These are phyloP conservation scores for Fusarium proliferatum DNA, from an alignment of 2,329 filamentous ascomycete genomes.

Conservation along the genomic window DNA sequence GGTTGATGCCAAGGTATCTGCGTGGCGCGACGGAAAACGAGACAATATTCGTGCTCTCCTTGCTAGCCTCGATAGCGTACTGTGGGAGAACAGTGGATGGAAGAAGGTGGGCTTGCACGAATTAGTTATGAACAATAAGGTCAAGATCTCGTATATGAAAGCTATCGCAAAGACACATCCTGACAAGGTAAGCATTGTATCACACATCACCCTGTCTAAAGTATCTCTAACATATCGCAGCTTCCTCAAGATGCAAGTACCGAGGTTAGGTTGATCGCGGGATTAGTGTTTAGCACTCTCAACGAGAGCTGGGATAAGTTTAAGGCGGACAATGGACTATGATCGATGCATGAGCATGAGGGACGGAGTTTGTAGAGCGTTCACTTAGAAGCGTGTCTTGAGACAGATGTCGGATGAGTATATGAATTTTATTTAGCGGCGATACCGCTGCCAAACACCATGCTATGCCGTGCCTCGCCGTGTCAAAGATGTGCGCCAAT, in stretches of 20 bases:
- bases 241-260: conserved; percentile 72
- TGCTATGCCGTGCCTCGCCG: conserved; percentile 36
- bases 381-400: conserved; percentile 37
- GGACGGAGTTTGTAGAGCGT: conserved; percentile 44
- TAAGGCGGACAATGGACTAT: conserved; percentile 75
- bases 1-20: conserved; percentile 80
- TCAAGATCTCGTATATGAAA: conserved; percentile 99
- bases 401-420: conserved; percentile 24
- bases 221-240: conserved; percentile 51
- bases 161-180: conserved; percentile 98
- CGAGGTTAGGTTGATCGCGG: conserved; percentile 74
- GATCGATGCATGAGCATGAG: conserved; percentile 38
- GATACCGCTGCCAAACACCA: conserved; percentile 42
- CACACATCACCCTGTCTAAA: neutral
- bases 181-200: conserved; percentile 80
- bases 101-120: conserved; percentile 97
- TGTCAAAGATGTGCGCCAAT: conserved; percentile 40
- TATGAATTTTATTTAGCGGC: conserved; percentile 41
- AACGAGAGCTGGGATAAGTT: conserved; percentile 82
- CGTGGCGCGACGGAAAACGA: conserved; percentile 91
- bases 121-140: conserved; percentile 90
- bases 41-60: conserved; percentile 92
- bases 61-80: conserved; percentile 85
- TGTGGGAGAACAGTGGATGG: conserved; percentile 95
- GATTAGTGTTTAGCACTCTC: conserved; percentile 72